These are phyloP conservation scores for Cryptosporidium xiaoi DNA, from an alignment of 169 alveolate species.

Conservation along the genomic window DNA sequence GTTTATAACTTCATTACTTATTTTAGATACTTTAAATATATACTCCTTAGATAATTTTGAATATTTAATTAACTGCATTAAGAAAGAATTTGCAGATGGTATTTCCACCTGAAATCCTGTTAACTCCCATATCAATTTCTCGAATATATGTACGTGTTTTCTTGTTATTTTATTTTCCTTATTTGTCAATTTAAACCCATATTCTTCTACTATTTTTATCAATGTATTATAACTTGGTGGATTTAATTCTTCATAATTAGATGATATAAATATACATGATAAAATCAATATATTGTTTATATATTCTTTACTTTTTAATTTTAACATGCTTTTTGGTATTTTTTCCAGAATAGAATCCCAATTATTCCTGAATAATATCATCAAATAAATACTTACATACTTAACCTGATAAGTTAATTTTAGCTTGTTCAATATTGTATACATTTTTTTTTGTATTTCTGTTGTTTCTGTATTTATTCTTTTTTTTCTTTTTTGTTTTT, in stretches of 20 bases:
- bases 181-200: slow-evolving; percentile 1
- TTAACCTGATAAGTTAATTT: slow-evolving; percentile 14
- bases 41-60: slow-evolving; percentile 4
- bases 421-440: neutral
- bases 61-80: slow-evolving; percentile 28
- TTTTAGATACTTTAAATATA: slow-evolving; percentile 10
- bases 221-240: slow-evolving; percentile 16
- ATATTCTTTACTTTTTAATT: neutral
- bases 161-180: slow-evolving; percentile 3
- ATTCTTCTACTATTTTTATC: neutral
- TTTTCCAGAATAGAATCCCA: slow-evolving; percentile 6
- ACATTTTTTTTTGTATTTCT: slow-evolving; percentile 19
- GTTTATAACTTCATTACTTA: neutral
- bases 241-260: slow-evolving; percentile 50
- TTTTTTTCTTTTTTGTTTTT: neutral
- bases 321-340: neutral
- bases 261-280: slow-evolving; percentile 32
- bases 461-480: neutral
- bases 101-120: slow-evolving; percentile 28
- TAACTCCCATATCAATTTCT: slow-evolving; percentile 20
- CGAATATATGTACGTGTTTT: slow-evolving; percentile 31
- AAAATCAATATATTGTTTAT: slow-evolving; percentile 1
- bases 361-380: slow-evolving; percentile 17
- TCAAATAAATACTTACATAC: slow-evolving; percentile 40
- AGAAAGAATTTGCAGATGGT: slow-evolving; percentile 48